Percentiles rank a stretch among this genome's conserved stretches.
Evolutionary conservation across 306 rosid species (phyloP).

Genomic region (Prunus armeniaca): DNA sequence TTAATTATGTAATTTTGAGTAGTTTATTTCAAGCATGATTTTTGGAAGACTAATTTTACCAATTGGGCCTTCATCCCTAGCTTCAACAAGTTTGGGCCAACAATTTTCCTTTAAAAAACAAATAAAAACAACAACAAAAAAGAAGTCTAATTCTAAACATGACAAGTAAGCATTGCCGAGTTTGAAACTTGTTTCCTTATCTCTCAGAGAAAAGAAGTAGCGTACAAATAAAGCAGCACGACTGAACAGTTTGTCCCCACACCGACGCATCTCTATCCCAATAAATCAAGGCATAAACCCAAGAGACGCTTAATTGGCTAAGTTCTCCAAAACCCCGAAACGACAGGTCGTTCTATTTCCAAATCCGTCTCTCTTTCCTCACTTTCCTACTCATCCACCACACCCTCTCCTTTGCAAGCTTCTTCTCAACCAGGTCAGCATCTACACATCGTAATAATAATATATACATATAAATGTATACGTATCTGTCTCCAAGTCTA

Average conservation of each 20-base stretch:
- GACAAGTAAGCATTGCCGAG: too few species aligned
- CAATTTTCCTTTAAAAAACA: too few species aligned
- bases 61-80: too few species aligned
- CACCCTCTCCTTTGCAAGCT: background rate
- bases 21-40: too few species aligned
- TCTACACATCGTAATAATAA: background rate
- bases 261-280: background rate
- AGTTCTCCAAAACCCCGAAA: background rate
- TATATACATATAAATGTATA: background rate
- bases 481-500: background rate
- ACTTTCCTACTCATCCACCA: constrained; percentile 6
- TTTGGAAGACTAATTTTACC: too few species aligned
- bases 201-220: too few species aligned
- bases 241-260: background rate
- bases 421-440: background rate
- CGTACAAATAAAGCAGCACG: too few species aligned
- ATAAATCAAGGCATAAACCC: constrained; percentile 25
- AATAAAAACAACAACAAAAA: too few species aligned
- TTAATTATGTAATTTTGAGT: too few species aligned
- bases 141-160: too few species aligned
- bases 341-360: constrained; percentile 12
- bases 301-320: background rate
- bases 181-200: too few species aligned
- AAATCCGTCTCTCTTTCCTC: constrained; percentile 12
- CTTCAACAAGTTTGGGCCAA: too few species aligned